Conservation (phyloP, 306 rosid species). For the Cotoneaster glaucophyllus region DNA sequence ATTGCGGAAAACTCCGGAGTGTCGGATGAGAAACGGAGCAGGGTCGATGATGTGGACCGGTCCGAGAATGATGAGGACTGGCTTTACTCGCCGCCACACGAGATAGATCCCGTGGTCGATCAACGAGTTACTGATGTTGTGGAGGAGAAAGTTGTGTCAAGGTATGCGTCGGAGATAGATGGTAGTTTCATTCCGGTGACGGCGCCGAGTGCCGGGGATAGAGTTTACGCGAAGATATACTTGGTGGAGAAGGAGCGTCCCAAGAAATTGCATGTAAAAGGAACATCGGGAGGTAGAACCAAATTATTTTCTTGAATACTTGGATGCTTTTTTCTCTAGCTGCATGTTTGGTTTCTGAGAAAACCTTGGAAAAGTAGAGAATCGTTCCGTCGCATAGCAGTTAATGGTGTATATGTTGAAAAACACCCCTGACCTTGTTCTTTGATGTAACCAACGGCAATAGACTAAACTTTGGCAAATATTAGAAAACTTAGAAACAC, state of each 20-base stretch:
- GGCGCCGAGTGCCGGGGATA: slow-evolving; percentile 70
- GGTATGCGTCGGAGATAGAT: slow-evolving; percentile 72
- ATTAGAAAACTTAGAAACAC: too few species aligned
- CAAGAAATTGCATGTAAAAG: slow-evolving; percentile 30
- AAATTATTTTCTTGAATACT: background rate
- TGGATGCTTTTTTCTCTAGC: too few species aligned
- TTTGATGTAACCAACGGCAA: too few species aligned
- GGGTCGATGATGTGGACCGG: slow-evolving; percentile 17
- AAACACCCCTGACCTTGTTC: too few species aligned
- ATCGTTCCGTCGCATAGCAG: background rate
- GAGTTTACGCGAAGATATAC: slow-evolving; percentile 69
- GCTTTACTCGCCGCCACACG: slow-evolving; percentile 55
- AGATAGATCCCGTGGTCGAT: slow-evolving; percentile 8
- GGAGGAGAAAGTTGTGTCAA: slow-evolving; percentile 55
- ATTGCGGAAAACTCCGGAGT: slow-evolving; percentile 8
- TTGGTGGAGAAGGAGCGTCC: slow-evolving; percentile 35
- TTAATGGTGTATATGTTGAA: background rate
- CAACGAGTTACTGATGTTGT: slow-evolving; percentile 14
- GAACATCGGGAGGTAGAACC: slow-evolving; percentile 45
- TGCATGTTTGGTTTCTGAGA: slow-evolving; percentile 3
- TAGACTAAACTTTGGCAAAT: too few species aligned
- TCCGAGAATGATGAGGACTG: slow-evolving; percentile 40
- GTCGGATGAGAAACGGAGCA: slow-evolving; percentile 49
- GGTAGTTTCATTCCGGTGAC: slow-evolving; percentile 80
- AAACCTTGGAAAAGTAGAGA: background rate